Conservation (phyloP, 2,329 filamentous ascomycete genomes). For the Trichophyton schoenleinii region DNA sequence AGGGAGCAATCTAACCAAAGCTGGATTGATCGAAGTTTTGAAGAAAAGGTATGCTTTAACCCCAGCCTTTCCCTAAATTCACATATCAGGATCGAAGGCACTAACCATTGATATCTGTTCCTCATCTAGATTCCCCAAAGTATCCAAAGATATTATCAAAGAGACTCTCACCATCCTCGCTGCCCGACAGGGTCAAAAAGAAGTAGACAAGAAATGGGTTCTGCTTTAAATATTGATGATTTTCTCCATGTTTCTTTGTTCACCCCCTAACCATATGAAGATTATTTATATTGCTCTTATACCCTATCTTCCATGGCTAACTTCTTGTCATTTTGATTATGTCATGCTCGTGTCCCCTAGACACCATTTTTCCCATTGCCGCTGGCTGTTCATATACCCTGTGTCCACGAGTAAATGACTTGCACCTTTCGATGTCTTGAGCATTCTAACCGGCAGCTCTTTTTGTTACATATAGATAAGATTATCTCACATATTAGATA, state of each 20-base stretch:
- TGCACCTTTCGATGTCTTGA: background rate
- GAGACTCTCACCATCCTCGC: constrained; percentile 57
- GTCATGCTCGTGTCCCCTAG: background rate
- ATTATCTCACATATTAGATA: background rate
- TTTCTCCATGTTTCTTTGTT: background rate
- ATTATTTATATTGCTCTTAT: background rate
- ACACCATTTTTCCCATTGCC: background rate
- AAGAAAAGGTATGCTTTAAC: constrained; percentile 48
- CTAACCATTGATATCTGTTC: background rate
- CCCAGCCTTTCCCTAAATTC: no score
- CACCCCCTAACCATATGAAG: background rate
- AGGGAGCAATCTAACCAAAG: constrained; percentile 59
- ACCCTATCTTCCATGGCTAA: background rate
- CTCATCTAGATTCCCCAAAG: constrained; percentile 48
- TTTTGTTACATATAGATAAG: background rate
- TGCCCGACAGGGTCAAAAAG: constrained; percentile 48
- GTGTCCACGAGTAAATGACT: background rate
- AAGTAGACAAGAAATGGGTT: constrained; percentile 54
- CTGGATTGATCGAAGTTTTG: constrained; percentile 60
- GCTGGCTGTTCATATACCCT: background rate
- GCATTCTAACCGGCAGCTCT: background rate
- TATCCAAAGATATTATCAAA: constrained; percentile 57
- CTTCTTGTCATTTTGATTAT: background rate
- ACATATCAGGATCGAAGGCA: background rate
- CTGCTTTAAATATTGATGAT: constrained; percentile 25